phyloP scores from a whole-genome alignment of 2,329 filamentous ascomycete genomes.

The Talaromyces piceae region DNA sequence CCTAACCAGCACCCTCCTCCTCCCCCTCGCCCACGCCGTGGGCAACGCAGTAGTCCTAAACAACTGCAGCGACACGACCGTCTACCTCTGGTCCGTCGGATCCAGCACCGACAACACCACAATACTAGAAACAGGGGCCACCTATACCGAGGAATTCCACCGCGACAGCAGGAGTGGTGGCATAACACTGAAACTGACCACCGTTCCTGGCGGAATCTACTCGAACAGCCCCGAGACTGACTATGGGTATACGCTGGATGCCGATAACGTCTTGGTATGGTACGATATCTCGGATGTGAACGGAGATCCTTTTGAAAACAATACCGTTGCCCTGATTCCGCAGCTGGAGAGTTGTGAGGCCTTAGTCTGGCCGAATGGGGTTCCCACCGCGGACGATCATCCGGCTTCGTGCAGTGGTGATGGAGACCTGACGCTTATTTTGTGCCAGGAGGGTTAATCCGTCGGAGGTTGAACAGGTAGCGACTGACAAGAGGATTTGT shows the following conservation, averaged over 20 bases:
- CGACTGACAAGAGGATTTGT: no score
- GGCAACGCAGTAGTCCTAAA: constrained; percentile 31
- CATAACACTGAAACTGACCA: constrained; percentile 37
- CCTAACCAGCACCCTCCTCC: constrained; percentile 8
- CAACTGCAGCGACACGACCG: constrained; percentile 19
- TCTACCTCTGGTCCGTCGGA: constrained; percentile 35
- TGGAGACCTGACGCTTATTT: constrained; percentile 19
- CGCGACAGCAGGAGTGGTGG: constrained; percentile 29
- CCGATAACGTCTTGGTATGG: constrained; percentile 23
- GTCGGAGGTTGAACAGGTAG: neutral
- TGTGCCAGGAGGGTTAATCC: neutral
- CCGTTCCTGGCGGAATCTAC: constrained; percentile 25
- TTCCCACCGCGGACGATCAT: constrained; percentile 26
- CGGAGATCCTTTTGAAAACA: constrained; percentile 35
- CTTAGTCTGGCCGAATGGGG: constrained; percentile 26
- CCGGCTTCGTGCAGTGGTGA: constrained; percentile 17
- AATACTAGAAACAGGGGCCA: constrained; percentile 16
- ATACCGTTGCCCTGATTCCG: constrained; percentile 18
- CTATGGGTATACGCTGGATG: constrained; percentile 35
- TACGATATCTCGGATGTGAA: constrained; percentile 40
- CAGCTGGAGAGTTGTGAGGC: constrained; percentile 13
- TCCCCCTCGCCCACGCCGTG: constrained; percentile 12
- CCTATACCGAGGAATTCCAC: constrained; percentile 31
- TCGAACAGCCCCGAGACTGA: constrained; percentile 29
- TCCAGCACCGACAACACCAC: constrained; percentile 17